Evolutionary conservation across 306 rosid genomes (phyloP).

Genomic region (Benincasa hispida): DNA sequence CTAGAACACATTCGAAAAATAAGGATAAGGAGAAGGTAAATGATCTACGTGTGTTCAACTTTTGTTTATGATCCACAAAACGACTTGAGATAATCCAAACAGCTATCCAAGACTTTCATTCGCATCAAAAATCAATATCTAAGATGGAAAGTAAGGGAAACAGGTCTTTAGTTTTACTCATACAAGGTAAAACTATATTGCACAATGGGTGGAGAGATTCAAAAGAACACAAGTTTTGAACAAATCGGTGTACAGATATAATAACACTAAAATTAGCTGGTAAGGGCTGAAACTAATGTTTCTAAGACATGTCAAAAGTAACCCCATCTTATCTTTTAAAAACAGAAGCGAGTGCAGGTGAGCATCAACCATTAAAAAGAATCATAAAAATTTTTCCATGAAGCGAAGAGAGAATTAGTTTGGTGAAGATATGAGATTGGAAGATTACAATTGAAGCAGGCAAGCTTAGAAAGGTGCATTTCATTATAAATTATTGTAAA

Average conservation of each 20-base stretch:
- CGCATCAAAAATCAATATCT: not conserved
- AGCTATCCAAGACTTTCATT: not conserved
- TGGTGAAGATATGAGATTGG: not conserved
- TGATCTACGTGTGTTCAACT: not conserved
- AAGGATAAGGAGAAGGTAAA: not conserved
- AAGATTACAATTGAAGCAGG: not conserved
- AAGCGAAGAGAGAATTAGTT: not conserved
- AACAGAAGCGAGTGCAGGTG: not conserved
- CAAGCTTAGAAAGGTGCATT: not conserved
- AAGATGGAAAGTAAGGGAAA: not conserved
- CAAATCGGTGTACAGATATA: not conserved
- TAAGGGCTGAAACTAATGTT: not conserved
- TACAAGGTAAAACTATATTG: not conserved
- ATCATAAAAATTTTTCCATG: not conserved
- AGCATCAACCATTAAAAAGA: not conserved
- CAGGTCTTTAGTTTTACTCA: not conserved
- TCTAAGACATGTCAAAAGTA: not conserved
- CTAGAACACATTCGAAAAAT: not conserved
- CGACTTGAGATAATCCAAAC: not conserved
- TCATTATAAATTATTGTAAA: not conserved
- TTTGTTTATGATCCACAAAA: not conserved
- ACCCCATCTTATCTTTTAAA: not conserved
- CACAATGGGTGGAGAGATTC: not conserved
- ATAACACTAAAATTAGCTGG: not conserved
- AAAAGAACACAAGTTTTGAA: not conserved